Evolutionary conservation across 768 basidiomycete genomes (phyloP).

Genomic region (Rhodotorula toruloides): DNA sequence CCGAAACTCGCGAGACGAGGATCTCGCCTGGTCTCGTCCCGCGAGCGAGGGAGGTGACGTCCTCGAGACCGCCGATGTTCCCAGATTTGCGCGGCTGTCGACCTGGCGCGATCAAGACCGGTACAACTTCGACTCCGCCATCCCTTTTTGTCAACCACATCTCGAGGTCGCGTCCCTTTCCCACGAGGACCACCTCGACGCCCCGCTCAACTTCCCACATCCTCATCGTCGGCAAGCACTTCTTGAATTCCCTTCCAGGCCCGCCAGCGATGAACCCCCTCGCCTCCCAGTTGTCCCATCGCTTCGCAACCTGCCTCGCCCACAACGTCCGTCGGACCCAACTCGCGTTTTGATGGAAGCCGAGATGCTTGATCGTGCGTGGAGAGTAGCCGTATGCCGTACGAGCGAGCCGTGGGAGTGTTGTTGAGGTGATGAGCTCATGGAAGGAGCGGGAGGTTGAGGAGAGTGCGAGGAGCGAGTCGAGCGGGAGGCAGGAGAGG

Average conservation of each 20-base stretch:
- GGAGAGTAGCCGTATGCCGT: not conserved
- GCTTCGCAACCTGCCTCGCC: not conserved
- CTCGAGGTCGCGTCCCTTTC: slow-evolving; percentile 12
- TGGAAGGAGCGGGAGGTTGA: not conserved
- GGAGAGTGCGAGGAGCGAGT: slow-evolving; percentile 5
- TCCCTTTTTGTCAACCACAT: slow-evolving; percentile 5
- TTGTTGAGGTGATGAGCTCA: not conserved
- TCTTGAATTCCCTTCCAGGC: not conserved
- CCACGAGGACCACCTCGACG: not conserved
- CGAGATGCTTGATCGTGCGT: slow-evolving; percentile 1
- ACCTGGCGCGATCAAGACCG: not conserved
- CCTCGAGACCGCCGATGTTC: slow-evolving; percentile 1
- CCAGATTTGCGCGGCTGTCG: not conserved
- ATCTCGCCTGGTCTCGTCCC: not conserved
- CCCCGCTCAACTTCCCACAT: slow-evolving; percentile 8
- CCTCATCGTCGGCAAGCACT: slow-evolving; percentile 2
- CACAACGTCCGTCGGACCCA: not conserved
- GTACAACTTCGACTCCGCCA: not conserved
- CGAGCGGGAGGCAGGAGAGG: not conserved
- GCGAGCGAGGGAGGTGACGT: slow-evolving; percentile 10
- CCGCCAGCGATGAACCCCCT: slow-evolving; percentile 1
- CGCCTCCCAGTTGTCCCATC: not conserved
- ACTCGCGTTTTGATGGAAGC: not conserved
- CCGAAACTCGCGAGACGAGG: slow-evolving; percentile 6
- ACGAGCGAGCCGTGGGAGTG: not conserved